These are phyloP conservation scores for Asterella californica DNA, from an alignment of 225 moss, liverwort and hornwort species.

Conservation along the genomic window DNA sequence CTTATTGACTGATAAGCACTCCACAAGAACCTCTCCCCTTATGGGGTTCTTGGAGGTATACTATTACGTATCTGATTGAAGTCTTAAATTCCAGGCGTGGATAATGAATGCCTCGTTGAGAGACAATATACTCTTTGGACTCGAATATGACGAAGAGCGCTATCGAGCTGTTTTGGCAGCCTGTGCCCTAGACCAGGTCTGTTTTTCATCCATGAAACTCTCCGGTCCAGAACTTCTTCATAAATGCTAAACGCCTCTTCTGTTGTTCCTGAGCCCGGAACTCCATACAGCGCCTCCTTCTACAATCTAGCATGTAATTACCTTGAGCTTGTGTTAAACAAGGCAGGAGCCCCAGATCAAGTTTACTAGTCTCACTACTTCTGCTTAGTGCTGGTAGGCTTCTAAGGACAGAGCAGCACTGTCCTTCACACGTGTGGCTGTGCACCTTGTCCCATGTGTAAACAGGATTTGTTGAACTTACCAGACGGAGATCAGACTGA, in stretches of 20 bases:
- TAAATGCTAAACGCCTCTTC: background rate
- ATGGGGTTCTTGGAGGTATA: background rate
- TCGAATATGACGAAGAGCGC: constrained; percentile 40
- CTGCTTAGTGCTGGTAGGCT: background rate
- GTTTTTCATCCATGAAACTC: background rate
- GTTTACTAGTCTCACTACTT: background rate
- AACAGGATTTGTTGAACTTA: constrained; percentile 39
- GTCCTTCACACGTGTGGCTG: background rate
- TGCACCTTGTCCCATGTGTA: background rate
- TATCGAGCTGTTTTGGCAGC: constrained; percentile 41
- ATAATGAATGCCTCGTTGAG: constrained; percentile 50
- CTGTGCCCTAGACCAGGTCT: constrained; percentile 41
- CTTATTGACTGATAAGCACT: background rate
- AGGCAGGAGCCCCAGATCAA: background rate
- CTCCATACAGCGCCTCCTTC: background rate
- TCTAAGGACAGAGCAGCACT: background rate
- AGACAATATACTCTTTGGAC: constrained; percentile 49
- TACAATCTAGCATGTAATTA: background rate
- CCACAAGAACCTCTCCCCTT: background rate
- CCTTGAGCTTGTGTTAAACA: background rate
- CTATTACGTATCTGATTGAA: background rate
- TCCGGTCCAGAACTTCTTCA: background rate
- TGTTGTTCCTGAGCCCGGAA: background rate
- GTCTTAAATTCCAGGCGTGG: constrained; percentile 36
- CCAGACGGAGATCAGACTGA: constrained; percentile 51